Evolutionary conservation across 2,329 filamentous ascomycete genomes (phyloP).

Genomic region (Aphanocladium album): DNA sequence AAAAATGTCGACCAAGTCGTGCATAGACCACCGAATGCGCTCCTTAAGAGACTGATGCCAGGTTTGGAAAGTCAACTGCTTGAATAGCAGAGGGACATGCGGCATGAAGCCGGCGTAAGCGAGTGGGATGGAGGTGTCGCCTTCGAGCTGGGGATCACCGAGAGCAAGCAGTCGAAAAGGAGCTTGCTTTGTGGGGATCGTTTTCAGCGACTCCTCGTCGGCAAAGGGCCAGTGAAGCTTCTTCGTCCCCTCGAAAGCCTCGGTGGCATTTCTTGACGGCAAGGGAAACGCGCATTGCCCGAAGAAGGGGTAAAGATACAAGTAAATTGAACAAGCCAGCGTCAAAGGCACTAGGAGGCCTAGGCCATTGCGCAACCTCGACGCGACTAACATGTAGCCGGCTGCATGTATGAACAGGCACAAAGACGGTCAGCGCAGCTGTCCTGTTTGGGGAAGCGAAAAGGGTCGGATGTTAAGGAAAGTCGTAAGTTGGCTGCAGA

Average conservation of each 20-base stretch:
- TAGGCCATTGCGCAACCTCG: slow-evolving; percentile 52
- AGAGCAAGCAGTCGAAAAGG: slow-evolving; percentile 85
- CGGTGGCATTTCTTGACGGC: slow-evolving; percentile 31
- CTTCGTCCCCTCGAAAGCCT: slow-evolving; percentile 32
- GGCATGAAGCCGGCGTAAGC: slow-evolving; percentile 49
- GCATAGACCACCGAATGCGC: slow-evolving; percentile 47
- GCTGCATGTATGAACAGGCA: slow-evolving; percentile 26
- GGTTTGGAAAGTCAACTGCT: slow-evolving; percentile 44
- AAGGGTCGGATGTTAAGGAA: neutral
- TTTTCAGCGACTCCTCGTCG: slow-evolving; percentile 19
- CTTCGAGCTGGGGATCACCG: slow-evolving; percentile 90
- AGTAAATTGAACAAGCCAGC: slow-evolving; percentile 64
- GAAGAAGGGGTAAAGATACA: slow-evolving; percentile 85
- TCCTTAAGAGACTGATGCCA: slow-evolving; percentile 43
- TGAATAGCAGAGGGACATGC: slow-evolving; percentile 43
- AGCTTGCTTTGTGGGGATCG: slow-evolving; percentile 39
- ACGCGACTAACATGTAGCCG: slow-evolving; percentile 48
- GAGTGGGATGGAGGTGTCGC: slow-evolving; percentile 75
- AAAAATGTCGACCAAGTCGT: slow-evolving; percentile 57
- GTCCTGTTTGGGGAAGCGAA: slow-evolving; percentile 4
- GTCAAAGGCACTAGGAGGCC: slow-evolving; percentile 56
- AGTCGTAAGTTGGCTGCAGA: slow-evolving; percentile 1
- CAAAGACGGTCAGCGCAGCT: slow-evolving; percentile 8
- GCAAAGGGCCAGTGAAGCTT: slow-evolving; percentile 38
- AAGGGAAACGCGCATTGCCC: slow-evolving; percentile 74